Evolutionary conservation across 2,329 filamentous ascomycete genomes (phyloP).

Genomic region (Aspergillus sp.): DNA sequence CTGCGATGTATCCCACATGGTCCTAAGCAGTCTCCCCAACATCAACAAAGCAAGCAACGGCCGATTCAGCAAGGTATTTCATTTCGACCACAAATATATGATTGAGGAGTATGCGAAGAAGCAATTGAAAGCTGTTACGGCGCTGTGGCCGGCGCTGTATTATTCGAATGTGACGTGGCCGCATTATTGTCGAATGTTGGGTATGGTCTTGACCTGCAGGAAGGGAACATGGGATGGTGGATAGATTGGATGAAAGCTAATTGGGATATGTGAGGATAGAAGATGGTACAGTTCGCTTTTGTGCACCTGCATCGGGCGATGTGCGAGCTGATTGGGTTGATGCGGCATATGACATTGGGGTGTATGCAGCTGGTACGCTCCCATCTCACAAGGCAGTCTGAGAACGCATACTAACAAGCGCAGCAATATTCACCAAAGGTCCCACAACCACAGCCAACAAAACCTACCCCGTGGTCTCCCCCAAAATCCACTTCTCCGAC

Average conservation of each 20-base stretch:
- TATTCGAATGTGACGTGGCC: constrained; percentile 11
- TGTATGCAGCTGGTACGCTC: constrained; percentile 12
- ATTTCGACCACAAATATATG: constrained; percentile 11
- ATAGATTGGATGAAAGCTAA: neutral
- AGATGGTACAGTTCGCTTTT: constrained; percentile 11
- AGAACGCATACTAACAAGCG: neutral
- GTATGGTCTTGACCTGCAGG: neutral
- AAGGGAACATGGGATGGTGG: too few relatives aligned
- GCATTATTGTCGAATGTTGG: constrained; percentile 7
- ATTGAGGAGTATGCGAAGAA: constrained; percentile 10
- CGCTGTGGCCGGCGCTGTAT: constrained; percentile 10
- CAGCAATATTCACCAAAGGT: constrained; percentile 9
- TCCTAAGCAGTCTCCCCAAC: constrained; percentile 15
- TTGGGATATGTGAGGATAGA: neutral
- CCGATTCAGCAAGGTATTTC: constrained; percentile 7
- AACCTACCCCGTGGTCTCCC: constrained; percentile 7
- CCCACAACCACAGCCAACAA: constrained; percentile 6
- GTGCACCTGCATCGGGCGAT: constrained; percentile 5
- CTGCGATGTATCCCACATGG: constrained; percentile 9
- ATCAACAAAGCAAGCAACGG: constrained; percentile 6
- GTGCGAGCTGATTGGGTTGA: constrained; percentile 13
- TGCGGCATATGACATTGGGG: constrained; percentile 12
- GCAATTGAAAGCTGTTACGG: constrained; percentile 8
- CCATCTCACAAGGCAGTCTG: neutral
- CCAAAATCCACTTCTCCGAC: constrained; percentile 4